These are phyloP conservation scores for Backusella psychrophila DNA, from an alignment of 192 early-diverging fungal genomes.

Conservation along the genomic window DNA sequence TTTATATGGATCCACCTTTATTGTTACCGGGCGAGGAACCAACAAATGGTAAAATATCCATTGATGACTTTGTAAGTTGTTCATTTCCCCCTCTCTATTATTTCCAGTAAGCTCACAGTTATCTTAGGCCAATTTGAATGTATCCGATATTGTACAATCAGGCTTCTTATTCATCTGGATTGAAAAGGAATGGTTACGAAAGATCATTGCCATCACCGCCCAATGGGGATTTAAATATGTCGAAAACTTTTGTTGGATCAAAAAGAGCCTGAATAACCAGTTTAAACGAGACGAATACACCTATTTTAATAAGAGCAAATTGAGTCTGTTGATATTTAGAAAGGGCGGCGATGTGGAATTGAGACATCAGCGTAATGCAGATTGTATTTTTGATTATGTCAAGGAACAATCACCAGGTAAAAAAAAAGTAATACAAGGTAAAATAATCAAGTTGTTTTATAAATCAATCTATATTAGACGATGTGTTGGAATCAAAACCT, in stretches of 20 bases:
- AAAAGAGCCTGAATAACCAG: slow-evolving; percentile 76
- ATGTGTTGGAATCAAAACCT: slow-evolving; percentile 76
- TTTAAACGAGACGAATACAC: slow-evolving; percentile 64
- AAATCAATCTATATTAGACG: slow-evolving; percentile 24
- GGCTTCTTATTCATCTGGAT: slow-evolving; percentile 95
- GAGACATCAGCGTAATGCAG: slow-evolving; percentile 90
- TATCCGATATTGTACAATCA: slow-evolving; percentile 60
- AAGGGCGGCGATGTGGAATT: slow-evolving; percentile 88
- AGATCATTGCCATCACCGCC: slow-evolving; percentile 70
- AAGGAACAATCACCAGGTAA: slow-evolving; percentile 58
- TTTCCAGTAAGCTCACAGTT: no score
- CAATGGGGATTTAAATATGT: slow-evolving; percentile 91
- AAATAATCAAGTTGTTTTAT: no score
- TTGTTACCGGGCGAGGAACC: slow-evolving; percentile 62
- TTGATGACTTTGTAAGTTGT: slow-evolving; percentile 57
- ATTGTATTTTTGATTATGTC: slow-evolving; percentile 94
- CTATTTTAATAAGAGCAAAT: slow-evolving; percentile 87
- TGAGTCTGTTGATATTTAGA: slow-evolving; percentile 87
- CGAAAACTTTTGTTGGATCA: slow-evolving; percentile 96
- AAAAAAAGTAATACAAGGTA: no score
- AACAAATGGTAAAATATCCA: slow-evolving; percentile 58
- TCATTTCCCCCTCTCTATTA: no score
- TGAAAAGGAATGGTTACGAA: slow-evolving; percentile 88
- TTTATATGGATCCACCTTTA: slow-evolving; percentile 93
- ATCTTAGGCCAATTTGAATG: slow-evolving; percentile 43